Evolutionary conservation across 176 grass and related monocot species (phyloP).

Genomic region (Aegilops sharonensis): DNA sequence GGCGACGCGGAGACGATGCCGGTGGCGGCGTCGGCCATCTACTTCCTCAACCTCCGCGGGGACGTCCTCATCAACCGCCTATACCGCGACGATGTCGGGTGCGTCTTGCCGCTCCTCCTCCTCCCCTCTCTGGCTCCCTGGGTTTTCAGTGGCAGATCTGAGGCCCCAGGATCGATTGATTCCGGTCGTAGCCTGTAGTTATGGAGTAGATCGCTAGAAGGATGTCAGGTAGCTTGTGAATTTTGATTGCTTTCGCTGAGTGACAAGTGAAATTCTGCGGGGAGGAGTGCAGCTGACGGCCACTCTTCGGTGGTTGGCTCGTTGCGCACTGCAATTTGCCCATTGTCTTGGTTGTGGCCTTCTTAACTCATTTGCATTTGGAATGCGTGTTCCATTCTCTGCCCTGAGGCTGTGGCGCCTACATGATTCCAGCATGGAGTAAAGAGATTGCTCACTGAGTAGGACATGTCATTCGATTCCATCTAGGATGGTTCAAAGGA

Average conservation of each 20-base stretch:
- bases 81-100: slow-evolving; percentile 97
- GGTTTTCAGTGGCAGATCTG: slow-evolving; percentile 44
- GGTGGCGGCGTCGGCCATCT: slow-evolving; percentile 89
- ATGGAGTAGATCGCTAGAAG: slow-evolving; percentile 25
- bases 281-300: not conserved
- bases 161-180: not conserved
- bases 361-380: not conserved
- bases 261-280: not conserved
- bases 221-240: not conserved
- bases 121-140: not conserved
- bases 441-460: not conserved
- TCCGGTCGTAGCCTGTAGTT: not conserved
- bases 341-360: not conserved
- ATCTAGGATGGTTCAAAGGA: not conserved
- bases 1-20: slow-evolving; percentile 67
- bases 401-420: not conserved
- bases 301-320: not conserved
- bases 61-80: slow-evolving; percentile 98
- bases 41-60: slow-evolving; percentile 91
- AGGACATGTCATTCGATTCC: slow-evolving; percentile 10
- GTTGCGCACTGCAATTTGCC: slow-evolving; percentile 16
- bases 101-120: not conserved
- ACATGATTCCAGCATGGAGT: not conserved
- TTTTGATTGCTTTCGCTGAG: not conserved
- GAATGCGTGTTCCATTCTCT: slow-evolving; percentile 1